Percentiles rank a stretch among this genome's conserved stretches.
phyloP scores from a whole-genome alignment of 345 rosid species.

The Aegle marmelos region DNA sequence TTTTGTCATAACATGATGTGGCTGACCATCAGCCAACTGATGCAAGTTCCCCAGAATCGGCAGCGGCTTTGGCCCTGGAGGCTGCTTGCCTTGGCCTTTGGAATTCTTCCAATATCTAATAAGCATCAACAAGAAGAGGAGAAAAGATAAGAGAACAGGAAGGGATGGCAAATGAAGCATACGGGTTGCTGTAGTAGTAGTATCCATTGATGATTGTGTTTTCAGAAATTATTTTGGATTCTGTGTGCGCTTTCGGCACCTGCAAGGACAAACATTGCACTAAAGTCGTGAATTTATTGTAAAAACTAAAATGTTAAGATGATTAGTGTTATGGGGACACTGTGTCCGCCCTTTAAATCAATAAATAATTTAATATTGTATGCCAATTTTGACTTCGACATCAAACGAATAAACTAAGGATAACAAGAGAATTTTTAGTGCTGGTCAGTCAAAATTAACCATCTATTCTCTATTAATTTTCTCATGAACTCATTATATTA shows the following conservation, averaged over 20 bases:
- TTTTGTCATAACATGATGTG: too few relatives aligned
- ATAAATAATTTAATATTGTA: neutral
- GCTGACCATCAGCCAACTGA: too few relatives aligned
- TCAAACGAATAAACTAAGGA: neutral
- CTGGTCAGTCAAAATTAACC: neutral
- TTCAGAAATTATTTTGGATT: neutral
- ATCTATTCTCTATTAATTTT: neutral
- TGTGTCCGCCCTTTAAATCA: neutral
- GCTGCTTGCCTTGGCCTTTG: neutral
- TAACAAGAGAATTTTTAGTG: neutral
- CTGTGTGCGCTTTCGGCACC: neutral
- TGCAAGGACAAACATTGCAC: too few relatives aligned
- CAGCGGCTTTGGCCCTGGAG: constrained; percentile 7
- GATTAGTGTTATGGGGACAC: too few relatives aligned
- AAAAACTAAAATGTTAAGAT: too few relatives aligned
- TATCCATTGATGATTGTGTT: neutral
- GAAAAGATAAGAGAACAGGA: neutral
- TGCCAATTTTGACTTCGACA: neutral
- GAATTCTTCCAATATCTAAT: neutral
- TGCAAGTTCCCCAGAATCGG: too few relatives aligned
- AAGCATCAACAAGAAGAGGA: constrained; percentile 3
- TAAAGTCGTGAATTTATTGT: too few relatives aligned
- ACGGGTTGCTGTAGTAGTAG: neutral
- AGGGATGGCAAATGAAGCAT: neutral
- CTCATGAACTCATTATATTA: too few relatives aligned